Evolutionary conservation across 2,329 filamentous ascomycete species (phyloP).

Genomic region (Pleurostoma richardsiae): DNA sequence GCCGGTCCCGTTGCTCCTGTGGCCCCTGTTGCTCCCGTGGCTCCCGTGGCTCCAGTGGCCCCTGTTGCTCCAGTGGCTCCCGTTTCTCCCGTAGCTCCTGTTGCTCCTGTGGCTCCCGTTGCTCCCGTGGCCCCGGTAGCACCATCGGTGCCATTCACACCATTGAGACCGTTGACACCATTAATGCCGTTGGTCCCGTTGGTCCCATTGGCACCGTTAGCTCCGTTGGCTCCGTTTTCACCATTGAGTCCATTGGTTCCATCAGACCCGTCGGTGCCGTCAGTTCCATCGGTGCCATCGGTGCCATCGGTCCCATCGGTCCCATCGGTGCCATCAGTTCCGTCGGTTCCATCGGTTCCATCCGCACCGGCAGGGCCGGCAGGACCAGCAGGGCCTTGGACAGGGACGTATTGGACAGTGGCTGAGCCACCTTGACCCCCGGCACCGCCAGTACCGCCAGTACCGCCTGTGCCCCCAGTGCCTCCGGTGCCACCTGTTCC

Average conservation of each 20-base stretch:
- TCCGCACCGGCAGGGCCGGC: neutral
- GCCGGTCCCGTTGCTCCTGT: neutral
- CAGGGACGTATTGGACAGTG: no score
- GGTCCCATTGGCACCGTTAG: neutral
- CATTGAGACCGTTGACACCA: conserved; percentile 1
- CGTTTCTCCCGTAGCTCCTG: neutral
- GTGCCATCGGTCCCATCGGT: neutral
- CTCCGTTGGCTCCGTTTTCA: neutral
- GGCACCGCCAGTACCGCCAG: no score
- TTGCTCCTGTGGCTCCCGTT: neutral
- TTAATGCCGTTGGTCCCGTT: neutral
- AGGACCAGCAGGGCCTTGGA: no score
- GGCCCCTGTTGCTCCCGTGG: neutral
- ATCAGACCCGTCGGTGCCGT: neutral
- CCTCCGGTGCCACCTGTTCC: neutral
- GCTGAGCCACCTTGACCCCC: no score
- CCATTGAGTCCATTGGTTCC: neutral
- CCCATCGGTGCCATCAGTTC: neutral
- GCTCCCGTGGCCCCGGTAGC: neutral
- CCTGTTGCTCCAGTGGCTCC: neutral
- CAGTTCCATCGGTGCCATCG: neutral
- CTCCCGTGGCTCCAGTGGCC: neutral
- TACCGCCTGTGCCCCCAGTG: neutral
- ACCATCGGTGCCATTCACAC: conserved; percentile 3
- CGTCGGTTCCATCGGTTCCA: neutral